These are phyloP conservation scores for Cladosporium sp. DNA, from an alignment of 2,329 filamentous ascomycete species.

Conservation along the genomic window DNA sequence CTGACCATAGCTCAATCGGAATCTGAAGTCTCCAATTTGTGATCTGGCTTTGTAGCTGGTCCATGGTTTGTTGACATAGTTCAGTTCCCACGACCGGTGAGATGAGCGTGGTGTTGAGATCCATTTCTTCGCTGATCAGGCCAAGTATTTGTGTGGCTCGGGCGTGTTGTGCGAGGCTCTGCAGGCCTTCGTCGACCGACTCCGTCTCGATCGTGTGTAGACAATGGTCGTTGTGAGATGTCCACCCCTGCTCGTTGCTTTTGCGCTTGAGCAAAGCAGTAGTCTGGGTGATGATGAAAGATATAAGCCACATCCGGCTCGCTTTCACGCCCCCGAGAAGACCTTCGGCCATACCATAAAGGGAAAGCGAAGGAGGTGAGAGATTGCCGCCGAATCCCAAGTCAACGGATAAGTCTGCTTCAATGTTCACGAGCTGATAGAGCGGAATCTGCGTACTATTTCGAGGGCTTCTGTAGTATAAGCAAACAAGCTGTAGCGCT, in stretches of 20 bases:
- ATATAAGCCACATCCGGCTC: constrained; percentile 25
- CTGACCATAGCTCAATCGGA: constrained; percentile 22
- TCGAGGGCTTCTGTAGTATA: constrained; percentile 78
- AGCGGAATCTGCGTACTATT: constrained; percentile 82
- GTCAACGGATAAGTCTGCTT: constrained; percentile 75
- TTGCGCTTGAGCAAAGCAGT: constrained; percentile 22
- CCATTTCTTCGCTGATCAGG: constrained; percentile 25
- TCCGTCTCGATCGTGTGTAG: constrained; percentile 26
- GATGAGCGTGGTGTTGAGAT: constrained; percentile 22
- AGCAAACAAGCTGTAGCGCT: constrained; percentile 68
- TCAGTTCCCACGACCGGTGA: constrained; percentile 25
- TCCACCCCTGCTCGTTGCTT: constrained; percentile 25
- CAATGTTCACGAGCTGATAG: constrained; percentile 78
- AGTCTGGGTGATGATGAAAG: constrained; percentile 22
- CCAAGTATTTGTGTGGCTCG: constrained; percentile 29
- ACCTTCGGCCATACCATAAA: background rate
- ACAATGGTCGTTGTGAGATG: constrained; percentile 26
- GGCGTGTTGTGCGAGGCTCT: constrained; percentile 28
- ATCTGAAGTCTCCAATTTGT: constrained; percentile 29
- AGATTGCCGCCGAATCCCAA: constrained; percentile 62
- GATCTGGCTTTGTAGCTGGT: constrained; percentile 27
- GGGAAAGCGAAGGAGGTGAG: background rate
- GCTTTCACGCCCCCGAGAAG: constrained; percentile 13
- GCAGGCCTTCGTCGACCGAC: constrained; percentile 1
- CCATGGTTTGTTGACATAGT: constrained; percentile 23